A percentile compares a stretch with the other conserved stretches of the same genome.
phyloP scores from a whole-genome alignment of 2,329 filamentous ascomycete genomes.

The Alternaria brassicicola region DNA sequence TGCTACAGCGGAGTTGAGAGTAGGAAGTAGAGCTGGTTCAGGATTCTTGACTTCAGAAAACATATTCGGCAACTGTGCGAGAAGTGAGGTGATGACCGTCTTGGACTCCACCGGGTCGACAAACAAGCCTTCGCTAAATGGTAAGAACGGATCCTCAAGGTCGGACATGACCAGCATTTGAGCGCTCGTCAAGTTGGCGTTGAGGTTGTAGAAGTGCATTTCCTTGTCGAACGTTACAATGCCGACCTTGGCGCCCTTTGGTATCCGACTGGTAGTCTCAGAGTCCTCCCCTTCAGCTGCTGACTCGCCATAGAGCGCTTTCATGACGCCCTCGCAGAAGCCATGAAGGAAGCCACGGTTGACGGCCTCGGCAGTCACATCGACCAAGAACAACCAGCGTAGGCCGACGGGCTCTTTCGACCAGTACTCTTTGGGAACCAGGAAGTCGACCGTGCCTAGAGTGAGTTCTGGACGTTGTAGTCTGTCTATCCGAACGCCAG shows the following conservation, averaged over 20 bases:
- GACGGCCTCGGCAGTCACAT: conserved; percentile 88
- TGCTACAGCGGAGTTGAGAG: conserved; percentile 81
- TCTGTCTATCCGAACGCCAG: conserved; percentile 85
- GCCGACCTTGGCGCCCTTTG: conserved; percentile 82
- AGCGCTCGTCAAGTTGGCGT: conserved; percentile 77
- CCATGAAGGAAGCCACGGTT: conserved; percentile 90
- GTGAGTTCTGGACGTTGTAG: conserved; percentile 88
- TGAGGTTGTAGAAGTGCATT: conserved; percentile 97
- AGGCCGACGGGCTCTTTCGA: conserved; percentile 89
- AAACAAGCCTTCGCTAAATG: conserved; percentile 88
- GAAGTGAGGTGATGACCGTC: conserved; percentile 83
- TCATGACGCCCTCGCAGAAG: conserved; percentile 86
- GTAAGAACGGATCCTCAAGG: conserved; percentile 93
- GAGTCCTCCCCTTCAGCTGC: conserved; percentile 55
- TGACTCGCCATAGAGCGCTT: conserved; percentile 77
- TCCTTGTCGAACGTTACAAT: conserved; percentile 97
- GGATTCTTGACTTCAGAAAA: conserved; percentile 89
- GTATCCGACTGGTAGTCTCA: conserved; percentile 64
- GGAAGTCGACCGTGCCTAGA: conserved; percentile 91
- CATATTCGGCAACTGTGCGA: conserved; percentile 80
- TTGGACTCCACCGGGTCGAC: conserved; percentile 93
- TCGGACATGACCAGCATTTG: conserved; percentile 99
- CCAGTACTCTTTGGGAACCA: conserved; percentile 99
- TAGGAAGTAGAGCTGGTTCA: conserved; percentile 84
- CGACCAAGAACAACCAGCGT: conserved; percentile 88